Conservation (phyloP, 2,329 filamentous ascomycete species). For the Verticillium zaregamsianum region DNA sequence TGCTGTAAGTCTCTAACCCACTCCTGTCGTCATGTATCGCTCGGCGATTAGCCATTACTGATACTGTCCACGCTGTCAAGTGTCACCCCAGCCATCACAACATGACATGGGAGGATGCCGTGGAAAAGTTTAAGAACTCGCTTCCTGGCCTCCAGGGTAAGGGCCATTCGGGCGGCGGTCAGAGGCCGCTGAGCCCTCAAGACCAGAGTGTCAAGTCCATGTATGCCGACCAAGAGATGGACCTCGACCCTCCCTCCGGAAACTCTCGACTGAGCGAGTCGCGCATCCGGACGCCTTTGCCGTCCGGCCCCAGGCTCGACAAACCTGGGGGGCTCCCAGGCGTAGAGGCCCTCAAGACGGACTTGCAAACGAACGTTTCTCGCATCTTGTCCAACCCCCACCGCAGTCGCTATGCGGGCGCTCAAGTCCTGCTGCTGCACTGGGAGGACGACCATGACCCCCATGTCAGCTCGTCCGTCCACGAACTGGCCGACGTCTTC, state of each 20-base stretch:
- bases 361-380: constrained; percentile 47
- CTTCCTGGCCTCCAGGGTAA: constrained; percentile 27
- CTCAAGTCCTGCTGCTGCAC: constrained; percentile 47
- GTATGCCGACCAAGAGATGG: constrained; percentile 50
- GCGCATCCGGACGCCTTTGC: constrained; percentile 52
- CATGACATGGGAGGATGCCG: constrained; percentile 57
- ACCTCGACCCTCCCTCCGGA: constrained; percentile 41
- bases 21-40: constrained; percentile 5
- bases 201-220: constrained; percentile 29
- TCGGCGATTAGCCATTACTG: constrained; percentile 8
- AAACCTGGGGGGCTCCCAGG: constrained; percentile 45
- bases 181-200: constrained; percentile 42
- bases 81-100: constrained; percentile 57
- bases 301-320: constrained; percentile 51
- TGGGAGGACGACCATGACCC: constrained; percentile 52
- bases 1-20: constrained; percentile 43
- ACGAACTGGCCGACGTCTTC: constrained; percentile 46
- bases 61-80: constrained; percentile 24
- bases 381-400: constrained; percentile 45
- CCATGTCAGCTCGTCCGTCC: constrained; percentile 27
- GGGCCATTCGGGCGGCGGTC: constrained; percentile 12
- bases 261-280: constrained; percentile 38
- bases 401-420: constrained; percentile 50
- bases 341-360: constrained; percentile 46
- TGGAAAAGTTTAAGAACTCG: constrained; percentile 48